Evolutionary conservation across 2,329 filamentous ascomycete species (phyloP), one percentile per base, ranked within the genome.

Genomic region (Cladosporium cucumerinum): DNA sequence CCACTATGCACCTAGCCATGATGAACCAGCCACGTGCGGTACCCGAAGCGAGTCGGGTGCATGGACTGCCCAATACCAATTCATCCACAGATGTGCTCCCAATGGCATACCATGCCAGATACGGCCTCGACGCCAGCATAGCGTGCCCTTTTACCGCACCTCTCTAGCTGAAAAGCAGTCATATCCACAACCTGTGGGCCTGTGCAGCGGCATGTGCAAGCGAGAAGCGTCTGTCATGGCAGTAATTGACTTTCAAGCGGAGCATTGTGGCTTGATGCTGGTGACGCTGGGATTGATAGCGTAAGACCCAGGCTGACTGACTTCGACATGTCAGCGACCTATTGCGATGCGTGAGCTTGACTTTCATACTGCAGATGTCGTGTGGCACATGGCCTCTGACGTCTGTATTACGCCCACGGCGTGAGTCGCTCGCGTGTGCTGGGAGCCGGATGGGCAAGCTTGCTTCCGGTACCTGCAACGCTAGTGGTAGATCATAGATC

Each of bases 271-370:
- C 48, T 52, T 28, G 23, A 16, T 28, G 48, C 48, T 52, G 23
- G 23, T 25, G 48, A 52, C 48, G 25, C 51, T 21, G 26, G 51
- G 32, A 26, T 32, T 32, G 51, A 54, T 54, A 54, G 51, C 51
- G 51, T 54, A 28, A 54, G 51, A 54, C 51, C 26, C 51, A 54
- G 51, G 51, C 54, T 57, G 54, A 36, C 54, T 57, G 54, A 57
- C 51, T 54, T 32, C 28, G 51, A 54, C 26, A 32, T 32, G 26
- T 32, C 51, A 54, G 51, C 28, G 30, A 23, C 54, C 54, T 57
- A 57, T 57, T 21, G 54, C 54, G 21, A 23, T 12, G n/a, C 54
- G 54, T 57, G 14, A 23, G 21, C 10, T 30, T 23, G 28, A 14
- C 21, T 34, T 57, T 32, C 14, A 6, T 28, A 54, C 54, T 23